Percentiles rank a stretch among this genome's conserved stretches.
Conservation (phyloP, 495 filamentous ascomycete species). For the Penicillium psychrofluorescens region DNA sequence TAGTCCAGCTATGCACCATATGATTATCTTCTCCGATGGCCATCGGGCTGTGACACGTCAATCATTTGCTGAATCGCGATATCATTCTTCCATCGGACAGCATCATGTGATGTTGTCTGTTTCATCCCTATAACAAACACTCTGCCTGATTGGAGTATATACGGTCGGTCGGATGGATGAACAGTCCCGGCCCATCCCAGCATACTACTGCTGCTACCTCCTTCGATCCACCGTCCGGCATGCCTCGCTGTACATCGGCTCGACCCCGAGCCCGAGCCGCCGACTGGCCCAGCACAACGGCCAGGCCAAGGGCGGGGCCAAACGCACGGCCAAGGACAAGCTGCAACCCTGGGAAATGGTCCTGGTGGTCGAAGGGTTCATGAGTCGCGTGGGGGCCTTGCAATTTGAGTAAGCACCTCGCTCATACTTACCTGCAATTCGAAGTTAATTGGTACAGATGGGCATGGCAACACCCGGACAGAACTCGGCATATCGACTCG, state of each 20-base stretch:
- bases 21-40: too few species aligned
- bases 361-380: constrained; percentile 81
- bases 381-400: constrained; percentile 74
- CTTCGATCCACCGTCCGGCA: constrained; percentile 69
- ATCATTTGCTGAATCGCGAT: too few species aligned
- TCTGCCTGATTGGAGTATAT: too few species aligned
- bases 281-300: constrained; percentile 91
- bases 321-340: constrained; percentile 55
- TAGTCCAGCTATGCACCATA: too few species aligned
- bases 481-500: constrained; percentile 60
- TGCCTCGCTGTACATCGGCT: constrained; percentile 73
- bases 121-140: too few species aligned
- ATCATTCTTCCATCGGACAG: too few species aligned
- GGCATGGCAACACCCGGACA: constrained; percentile 67
- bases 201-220: constrained; percentile 79
- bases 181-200: constrained; percentile 48
- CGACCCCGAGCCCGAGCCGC: constrained; percentile 76
- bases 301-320: constrained; percentile 66
- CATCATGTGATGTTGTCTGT: background rate
- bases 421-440: background rate
- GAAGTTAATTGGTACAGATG: background rate
- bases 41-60: too few species aligned
- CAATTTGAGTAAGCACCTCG: constrained; percentile 77
- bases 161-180: background rate
- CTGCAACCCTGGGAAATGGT: constrained; percentile 91